Conservation (phyloP, 2,329 filamentous ascomycete genomes). For the Penicillium sclerotiorum region DNA sequence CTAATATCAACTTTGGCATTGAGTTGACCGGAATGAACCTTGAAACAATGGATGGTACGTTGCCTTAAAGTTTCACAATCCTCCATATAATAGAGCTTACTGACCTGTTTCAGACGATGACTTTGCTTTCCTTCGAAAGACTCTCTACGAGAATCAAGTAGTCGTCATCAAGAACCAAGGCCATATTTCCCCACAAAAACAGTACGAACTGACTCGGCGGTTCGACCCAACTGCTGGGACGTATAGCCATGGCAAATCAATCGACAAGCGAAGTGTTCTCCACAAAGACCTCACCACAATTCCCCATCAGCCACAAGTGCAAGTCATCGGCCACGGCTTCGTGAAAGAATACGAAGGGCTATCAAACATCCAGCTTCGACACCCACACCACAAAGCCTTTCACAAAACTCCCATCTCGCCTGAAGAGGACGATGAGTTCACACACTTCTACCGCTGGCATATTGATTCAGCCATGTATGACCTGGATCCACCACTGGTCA, state of each 20-base stretch:
- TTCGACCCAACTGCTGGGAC: slow-evolving; percentile 68
- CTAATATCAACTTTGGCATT: slow-evolving; percentile 62
- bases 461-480: slow-evolving; percentile 78
- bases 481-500: slow-evolving; percentile 74
- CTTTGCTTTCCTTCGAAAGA: slow-evolving; percentile 64
- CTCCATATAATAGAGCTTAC: not conserved
- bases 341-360: slow-evolving; percentile 72
- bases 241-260: slow-evolving; percentile 78
- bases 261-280: slow-evolving; percentile 69
- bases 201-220: slow-evolving; percentile 71
- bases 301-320: slow-evolving; percentile 76
- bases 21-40: slow-evolving; percentile 61
- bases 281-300: slow-evolving; percentile 81
- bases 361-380: slow-evolving; percentile 66
- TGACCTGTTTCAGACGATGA: slow-evolving; percentile 55
- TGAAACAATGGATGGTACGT: slow-evolving; percentile 64
- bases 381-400: slow-evolving; percentile 78
- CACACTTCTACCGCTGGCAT: slow-evolving; percentile 75
- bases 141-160: slow-evolving; percentile 70
- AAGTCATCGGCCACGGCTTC: slow-evolving; percentile 77
- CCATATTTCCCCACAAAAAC: slow-evolving; percentile 66
- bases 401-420: slow-evolving; percentile 68
- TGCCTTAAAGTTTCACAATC: not conserved
- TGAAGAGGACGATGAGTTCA: slow-evolving; percentile 59
- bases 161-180: slow-evolving; percentile 71